Conservation (phyloP, 176 grass and related monocot species). For the Tuctoria greenei region DNA sequence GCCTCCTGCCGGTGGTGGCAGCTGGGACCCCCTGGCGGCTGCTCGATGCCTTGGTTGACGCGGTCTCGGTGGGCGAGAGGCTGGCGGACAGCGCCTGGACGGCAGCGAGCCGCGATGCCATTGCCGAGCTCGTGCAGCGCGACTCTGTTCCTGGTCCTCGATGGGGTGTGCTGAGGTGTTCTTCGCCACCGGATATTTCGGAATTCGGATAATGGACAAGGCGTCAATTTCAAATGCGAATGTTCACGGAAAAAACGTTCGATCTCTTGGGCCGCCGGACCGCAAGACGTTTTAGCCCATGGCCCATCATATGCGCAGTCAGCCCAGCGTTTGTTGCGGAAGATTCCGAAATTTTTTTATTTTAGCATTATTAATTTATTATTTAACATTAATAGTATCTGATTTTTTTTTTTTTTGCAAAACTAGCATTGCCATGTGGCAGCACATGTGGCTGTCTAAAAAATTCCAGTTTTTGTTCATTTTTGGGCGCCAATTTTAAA, state of each 20-base stretch:
- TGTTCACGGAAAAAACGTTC: not conserved
- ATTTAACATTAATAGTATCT: too few relatives aligned
- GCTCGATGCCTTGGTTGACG: not conserved
- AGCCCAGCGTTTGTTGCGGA: too few relatives aligned
- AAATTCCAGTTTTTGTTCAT: too few relatives aligned
- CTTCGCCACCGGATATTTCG: constrained; percentile 23
- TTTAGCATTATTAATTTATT: too few relatives aligned
- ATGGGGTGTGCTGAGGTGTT: not conserved
- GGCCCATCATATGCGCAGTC: not conserved
- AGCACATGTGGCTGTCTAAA: too few relatives aligned
- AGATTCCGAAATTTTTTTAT: too few relatives aligned
- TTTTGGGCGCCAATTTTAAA: too few relatives aligned
- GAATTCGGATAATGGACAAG: constrained; percentile 47
- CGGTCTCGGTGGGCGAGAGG: constrained; percentile 14
- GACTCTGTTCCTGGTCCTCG: not conserved
- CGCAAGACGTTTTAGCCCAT: not conserved
- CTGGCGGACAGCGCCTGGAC: constrained; percentile 16
- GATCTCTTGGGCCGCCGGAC: not conserved
- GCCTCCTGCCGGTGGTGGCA: constrained; percentile 32
- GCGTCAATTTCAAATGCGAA: not conserved
- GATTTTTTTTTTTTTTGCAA: too few relatives aligned
- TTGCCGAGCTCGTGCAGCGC: constrained; percentile 29
- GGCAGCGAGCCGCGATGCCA: constrained; percentile 44
- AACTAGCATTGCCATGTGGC: too few relatives aligned
- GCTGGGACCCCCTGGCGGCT: not conserved